A percentile compares a stretch with the other conserved stretches of the same genome.
Conservation (phyloP, 306 rosid species). For the Pterocarpus macrocarpus region DNA sequence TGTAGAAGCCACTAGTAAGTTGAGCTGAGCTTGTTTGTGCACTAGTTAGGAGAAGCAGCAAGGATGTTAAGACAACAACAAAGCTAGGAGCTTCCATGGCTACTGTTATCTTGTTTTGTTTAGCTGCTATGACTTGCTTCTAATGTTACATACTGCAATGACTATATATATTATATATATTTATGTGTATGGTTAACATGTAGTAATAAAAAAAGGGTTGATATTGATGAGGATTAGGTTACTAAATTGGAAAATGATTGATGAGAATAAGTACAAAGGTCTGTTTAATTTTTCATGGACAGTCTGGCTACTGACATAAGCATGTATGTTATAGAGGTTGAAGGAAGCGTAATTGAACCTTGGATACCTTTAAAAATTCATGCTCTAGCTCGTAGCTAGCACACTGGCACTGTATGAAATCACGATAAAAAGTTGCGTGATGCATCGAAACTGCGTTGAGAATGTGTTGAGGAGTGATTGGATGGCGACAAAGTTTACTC, state of each 20-base stretch:
- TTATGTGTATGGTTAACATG: not conserved
- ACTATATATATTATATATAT: not conserved
- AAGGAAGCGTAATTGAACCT: conserved; percentile 27
- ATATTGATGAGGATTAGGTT: not conserved
- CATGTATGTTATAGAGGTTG: not conserved
- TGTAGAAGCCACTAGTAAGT: conserved; percentile 57
- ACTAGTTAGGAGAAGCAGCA: conserved; percentile 15
- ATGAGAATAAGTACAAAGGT: conserved; percentile 32
- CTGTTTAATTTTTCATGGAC: conserved; percentile 31
- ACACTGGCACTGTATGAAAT: not conserved
- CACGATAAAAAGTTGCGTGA: conserved; percentile 3
- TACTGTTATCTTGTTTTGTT: not conserved
- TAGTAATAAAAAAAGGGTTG: conserved; percentile 2
- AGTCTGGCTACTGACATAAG: conserved; percentile 45
- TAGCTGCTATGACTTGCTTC: not conserved
- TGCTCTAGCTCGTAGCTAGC: not conserved
- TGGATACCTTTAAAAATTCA: not conserved
- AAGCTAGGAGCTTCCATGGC: conserved; percentile 27
- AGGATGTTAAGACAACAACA: conserved; percentile 5
- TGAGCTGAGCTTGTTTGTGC: conserved; percentile 48
- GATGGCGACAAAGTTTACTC: not conserved
- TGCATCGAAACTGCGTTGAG: not conserved
- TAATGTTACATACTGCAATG: not conserved
- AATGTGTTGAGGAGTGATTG: not conserved
- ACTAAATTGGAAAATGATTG: not conserved